Evolutionary conservation across 2,329 filamentous ascomycete genomes (phyloP), one percentile per base, ranked within the genome.

Genomic region (Aspergillus melleus): DNA sequence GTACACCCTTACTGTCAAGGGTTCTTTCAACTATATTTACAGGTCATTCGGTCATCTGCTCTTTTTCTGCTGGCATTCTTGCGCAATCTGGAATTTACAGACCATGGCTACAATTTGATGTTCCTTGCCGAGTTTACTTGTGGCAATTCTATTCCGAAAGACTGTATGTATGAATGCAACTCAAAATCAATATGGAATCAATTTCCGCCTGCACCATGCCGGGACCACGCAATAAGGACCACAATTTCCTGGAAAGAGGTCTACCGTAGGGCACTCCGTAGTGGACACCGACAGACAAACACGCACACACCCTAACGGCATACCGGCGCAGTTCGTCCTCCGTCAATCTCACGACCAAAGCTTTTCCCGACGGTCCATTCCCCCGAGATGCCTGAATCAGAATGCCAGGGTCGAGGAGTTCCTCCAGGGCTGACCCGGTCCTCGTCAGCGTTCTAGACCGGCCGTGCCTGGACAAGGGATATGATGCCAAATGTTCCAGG

Each of bases 381-480:
- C 4, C 10, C 53, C 16, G 30, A n/a, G 6, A 49, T 36, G 10
- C 24, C 29, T 47, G 14, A 49, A 16, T 22, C 22, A 22, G 22
- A 4, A 22, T 22, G 3, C n/a, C 44, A 20, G 20, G 19, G 44
- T 22, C 20, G 10, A 60, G 49, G 57, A 60, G 49, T 42, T 42
- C 29, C 14, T 56, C 61, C 50, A 47, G 60, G 22, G 44, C 44
- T 24, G 19, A 16, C 8, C 22, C 9, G 44, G 16, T 47, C 44
- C 22, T 47, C 20, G 19, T 47, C 19, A 14, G 12, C 44, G 65
- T 66, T 72, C 71, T 73, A 72, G 71, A 72, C 70, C 70, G 49
- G 32, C 51, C 57, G 60, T 61, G 52, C 55, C 63, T 60, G 52
- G 58, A 61, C 53, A 57, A 65, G 62, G 58, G 52, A 56, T 62